Evolutionary conservation across 2,329 filamentous ascomycete species (phyloP).

Genomic region (Neoascochyta sp.): DNA sequence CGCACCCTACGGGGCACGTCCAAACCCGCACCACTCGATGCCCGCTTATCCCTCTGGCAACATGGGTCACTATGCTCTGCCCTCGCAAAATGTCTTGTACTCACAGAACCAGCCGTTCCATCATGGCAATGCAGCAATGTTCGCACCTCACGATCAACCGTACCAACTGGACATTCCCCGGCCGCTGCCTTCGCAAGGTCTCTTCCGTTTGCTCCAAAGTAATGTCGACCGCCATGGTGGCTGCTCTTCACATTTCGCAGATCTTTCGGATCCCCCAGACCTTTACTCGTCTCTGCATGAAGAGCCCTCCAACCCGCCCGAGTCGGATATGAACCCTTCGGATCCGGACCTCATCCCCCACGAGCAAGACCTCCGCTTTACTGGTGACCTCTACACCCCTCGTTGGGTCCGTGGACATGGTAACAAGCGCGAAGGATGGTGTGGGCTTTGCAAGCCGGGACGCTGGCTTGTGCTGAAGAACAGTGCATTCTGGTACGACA

Average conservation of each 20-base stretch:
- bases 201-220: conserved; percentile 71
- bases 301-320: conserved; percentile 68
- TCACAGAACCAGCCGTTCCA: conserved; percentile 52
- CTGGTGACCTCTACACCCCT: conserved; percentile 78
- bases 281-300: conserved; percentile 72
- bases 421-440: conserved; percentile 87
- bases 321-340: conserved; percentile 75
- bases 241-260: conserved; percentile 61
- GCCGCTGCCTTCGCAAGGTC: conserved; percentile 61
- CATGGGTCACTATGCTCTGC: conserved; percentile 29
- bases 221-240: conserved; percentile 68
- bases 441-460: conserved; percentile 80
- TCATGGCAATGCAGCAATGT: conserved; percentile 43
- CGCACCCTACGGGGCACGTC: conserved; percentile 57
- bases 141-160: conserved; percentile 51
- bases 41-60: conserved; percentile 35
- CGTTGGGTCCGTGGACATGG: conserved; percentile 81
- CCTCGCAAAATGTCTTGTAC: conserved; percentile 37
- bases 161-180: conserved; percentile 56
- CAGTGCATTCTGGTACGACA: conserved; percentile 90
- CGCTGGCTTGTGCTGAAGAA: conserved; percentile 87
- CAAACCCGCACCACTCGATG: conserved; percentile 45
- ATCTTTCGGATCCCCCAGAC: conserved; percentile 71
- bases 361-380: conserved; percentile 71
- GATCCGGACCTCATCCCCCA: conserved; percentile 73